Conservation (phyloP, 2,329 filamentous ascomycete genomes). For the Aspergillus candidus region DNA sequence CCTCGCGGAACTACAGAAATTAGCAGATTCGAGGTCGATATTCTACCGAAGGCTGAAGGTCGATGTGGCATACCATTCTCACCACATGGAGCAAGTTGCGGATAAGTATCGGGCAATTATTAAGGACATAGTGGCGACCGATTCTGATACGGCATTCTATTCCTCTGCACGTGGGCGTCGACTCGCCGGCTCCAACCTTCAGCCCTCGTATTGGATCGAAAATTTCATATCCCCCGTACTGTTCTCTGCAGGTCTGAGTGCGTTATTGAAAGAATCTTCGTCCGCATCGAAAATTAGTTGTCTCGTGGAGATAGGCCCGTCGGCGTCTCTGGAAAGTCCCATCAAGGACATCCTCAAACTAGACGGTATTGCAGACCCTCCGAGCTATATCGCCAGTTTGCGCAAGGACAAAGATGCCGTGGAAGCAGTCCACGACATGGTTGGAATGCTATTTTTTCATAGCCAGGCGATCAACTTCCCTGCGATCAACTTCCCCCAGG, state of each 20-base stretch:
- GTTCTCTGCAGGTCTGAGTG: no score
- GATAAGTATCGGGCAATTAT: background rate
- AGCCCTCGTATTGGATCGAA: background rate
- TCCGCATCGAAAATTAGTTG: no score
- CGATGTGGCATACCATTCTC: constrained; percentile 1
- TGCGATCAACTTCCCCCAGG: background rate
- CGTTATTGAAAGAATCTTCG: no score
- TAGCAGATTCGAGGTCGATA: background rate
- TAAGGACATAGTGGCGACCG: background rate
- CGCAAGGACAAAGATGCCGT: no score
- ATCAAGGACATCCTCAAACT: no score
- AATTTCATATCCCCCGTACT: background rate
- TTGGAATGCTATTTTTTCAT: no score
- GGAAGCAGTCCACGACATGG: no score
- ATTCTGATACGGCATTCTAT: background rate
- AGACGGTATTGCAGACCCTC: no score
- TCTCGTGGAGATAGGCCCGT: no score
- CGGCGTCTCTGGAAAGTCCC: no score
- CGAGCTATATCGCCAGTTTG: no score
- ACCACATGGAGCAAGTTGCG: background rate
- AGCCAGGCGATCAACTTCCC: no score
- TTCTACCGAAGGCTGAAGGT: constrained; percentile 1
- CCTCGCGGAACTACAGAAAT: background rate
- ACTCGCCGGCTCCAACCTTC: background rate
- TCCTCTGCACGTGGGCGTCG: background rate